These are phyloP conservation scores for Galerina marginata DNA, from an alignment of 768 basidiomycete species.

Conservation along the genomic window DNA sequence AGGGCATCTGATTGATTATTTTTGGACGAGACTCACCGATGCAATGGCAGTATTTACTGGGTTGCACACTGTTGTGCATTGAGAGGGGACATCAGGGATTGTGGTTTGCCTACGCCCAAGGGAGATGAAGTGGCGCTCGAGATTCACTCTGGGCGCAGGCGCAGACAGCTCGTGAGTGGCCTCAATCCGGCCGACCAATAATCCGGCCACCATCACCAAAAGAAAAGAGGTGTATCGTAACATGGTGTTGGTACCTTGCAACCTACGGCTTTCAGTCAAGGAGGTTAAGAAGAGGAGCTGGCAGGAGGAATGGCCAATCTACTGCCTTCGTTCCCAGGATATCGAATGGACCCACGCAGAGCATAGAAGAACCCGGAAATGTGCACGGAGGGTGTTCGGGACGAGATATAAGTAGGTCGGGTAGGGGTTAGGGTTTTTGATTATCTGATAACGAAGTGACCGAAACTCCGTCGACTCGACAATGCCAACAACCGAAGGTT, in stretches of 20 bases:
- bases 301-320: neutral
- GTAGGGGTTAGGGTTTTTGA: neutral
- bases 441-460: neutral
- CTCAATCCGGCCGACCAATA: neutral
- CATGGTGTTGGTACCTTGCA: neutral
- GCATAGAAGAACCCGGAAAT: neutral
- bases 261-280: neutral
- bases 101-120: conserved; percentile 27
- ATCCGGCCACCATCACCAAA: neutral
- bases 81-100: conserved; percentile 29
- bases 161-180: neutral
- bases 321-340: neutral
- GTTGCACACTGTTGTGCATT: conserved; percentile 38
- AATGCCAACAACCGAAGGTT: too few species aligned
- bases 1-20: neutral
- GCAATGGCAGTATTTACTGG: conserved; percentile 28
- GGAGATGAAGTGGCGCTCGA: neutral
- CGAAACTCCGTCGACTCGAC: neutral
- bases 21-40: conserved; percentile 14
- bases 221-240: neutral
- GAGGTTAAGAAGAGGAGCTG: neutral
- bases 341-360: neutral
- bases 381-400: too few species aligned
- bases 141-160: neutral
- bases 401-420: too few species aligned